These are phyloP conservation scores for Ambrosia artemisiifolia DNA, from an alignment of 129 eudicot species.

Conservation along the genomic window DNA sequence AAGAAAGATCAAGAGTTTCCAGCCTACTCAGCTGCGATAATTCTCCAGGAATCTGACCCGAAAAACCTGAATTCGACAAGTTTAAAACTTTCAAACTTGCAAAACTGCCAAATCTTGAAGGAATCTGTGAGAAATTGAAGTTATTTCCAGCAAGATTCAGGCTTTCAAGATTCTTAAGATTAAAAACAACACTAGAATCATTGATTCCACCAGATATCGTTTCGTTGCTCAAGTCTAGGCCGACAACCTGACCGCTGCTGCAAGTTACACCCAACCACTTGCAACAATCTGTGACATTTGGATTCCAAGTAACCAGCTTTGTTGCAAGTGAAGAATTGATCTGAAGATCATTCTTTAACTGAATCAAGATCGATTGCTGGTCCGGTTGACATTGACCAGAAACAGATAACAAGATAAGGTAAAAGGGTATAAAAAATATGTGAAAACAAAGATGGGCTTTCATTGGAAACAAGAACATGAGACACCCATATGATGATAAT, in stretches of 20 bases:
- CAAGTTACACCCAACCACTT: conserved; percentile 24
- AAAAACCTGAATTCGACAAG: conserved; percentile 28
- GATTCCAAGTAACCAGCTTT: conserved; percentile 27
- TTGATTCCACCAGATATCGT: conserved; percentile 16
- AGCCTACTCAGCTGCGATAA: conserved; percentile 37
- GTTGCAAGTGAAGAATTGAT: conserved; percentile 16
- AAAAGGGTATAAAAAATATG: conserved; percentile 24
- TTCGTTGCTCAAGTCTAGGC: conserved; percentile 28
- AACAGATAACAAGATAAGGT: conserved; percentile 14
- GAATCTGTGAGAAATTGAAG: conserved; percentile 18
- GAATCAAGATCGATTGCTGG: conserved; percentile 31
- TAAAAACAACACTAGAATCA: conserved; percentile 27
- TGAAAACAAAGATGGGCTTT: conserved; percentile 27
- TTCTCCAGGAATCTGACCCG: conserved; percentile 36
- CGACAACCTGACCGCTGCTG: conserved; percentile 16
- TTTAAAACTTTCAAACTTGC: conserved; percentile 21
- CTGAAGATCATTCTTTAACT: conserved; percentile 15
- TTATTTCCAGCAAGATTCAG: conserved; percentile 32
- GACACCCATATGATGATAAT: conserved; percentile 25
- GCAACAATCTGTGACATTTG: conserved; percentile 31
- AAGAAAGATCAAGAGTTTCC: conserved; percentile 54
- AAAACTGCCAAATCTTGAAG: conserved; percentile 21
- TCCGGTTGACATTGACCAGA: conserved; percentile 28
- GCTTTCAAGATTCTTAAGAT: conserved; percentile 29
- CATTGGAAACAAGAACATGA: conserved; percentile 30